Evolutionary conservation across 768 basidiomycete species (phyloP).

Genomic region (Mycena olivaceomarginata): DNA sequence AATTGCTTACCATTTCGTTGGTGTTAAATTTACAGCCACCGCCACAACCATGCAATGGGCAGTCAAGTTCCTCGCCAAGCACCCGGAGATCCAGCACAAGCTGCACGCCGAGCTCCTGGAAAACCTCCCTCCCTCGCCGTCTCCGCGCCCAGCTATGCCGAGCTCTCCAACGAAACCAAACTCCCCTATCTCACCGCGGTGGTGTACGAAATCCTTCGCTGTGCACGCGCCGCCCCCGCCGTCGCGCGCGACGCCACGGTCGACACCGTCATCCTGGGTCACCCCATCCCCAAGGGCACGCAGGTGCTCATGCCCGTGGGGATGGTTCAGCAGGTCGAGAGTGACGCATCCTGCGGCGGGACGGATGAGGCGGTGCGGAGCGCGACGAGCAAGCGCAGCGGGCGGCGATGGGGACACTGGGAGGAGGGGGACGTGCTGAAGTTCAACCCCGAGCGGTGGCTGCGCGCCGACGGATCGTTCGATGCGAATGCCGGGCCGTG

Average conservation of each 20-base stretch:
- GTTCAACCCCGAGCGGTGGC: conserved; percentile 33
- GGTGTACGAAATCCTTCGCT: conserved; percentile 27
- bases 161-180: conserved; percentile 7
- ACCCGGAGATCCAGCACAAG: conserved; percentile 16
- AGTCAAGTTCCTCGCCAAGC: conserved; percentile 27
- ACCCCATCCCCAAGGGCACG: conserved; percentile 36
- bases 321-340: conserved; percentile 4
- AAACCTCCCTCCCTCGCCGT: background rate
- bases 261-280: conserved; percentile 31
- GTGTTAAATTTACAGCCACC: conserved; percentile 3
- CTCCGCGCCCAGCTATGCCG: conserved; percentile 6
- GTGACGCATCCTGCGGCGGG: background rate
- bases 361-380: conserved; percentile 21
- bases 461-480: background rate
- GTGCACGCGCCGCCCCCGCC: conserved; percentile 25
- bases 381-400: background rate
- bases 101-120: conserved; percentile 7
- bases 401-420: conserved; percentile 21
- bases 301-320: conserved; percentile 16
- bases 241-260: conserved; percentile 12
- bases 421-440: background rate
- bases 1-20: too few species aligned
- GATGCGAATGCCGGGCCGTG: conserved; percentile 23
- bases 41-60: conserved; percentile 33
- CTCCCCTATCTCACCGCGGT: conserved; percentile 25